phyloP scores from a whole-genome alignment of 2,329 filamentous ascomycete genomes.

The Diaporthe ampelina region DNA sequence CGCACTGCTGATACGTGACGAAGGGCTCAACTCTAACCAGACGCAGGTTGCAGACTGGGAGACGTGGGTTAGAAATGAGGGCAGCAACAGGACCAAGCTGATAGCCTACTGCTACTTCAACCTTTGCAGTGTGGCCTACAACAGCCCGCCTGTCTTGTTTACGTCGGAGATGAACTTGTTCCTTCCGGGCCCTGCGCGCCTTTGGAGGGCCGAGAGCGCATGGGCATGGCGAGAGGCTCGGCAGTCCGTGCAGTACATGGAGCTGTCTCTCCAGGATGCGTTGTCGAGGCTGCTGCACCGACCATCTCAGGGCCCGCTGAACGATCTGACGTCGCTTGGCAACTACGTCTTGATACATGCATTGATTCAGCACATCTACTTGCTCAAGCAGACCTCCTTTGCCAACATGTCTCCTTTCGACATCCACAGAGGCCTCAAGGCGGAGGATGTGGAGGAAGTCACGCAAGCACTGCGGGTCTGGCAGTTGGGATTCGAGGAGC shows the following conservation, averaged over 20 bases:
- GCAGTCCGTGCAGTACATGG: slow-evolving; percentile 63
- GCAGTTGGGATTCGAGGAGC: slow-evolving; percentile 71
- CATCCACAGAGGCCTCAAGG: slow-evolving; percentile 63
- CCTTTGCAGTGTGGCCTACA: slow-evolving; percentile 72
- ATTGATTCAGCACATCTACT: slow-evolving; percentile 79
- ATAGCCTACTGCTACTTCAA: slow-evolving; percentile 75
- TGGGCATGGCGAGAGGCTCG: slow-evolving; percentile 73
- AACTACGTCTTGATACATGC: slow-evolving; percentile 81
- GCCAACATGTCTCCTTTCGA: slow-evolving; percentile 61
- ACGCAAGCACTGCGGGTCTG: slow-evolving; percentile 69
- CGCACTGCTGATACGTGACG: slow-evolving; percentile 70
- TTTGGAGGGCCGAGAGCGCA: slow-evolving; percentile 70
- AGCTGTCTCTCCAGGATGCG: slow-evolving; percentile 69
- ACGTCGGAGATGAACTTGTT: slow-evolving; percentile 71
- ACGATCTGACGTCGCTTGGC: slow-evolving; percentile 71
- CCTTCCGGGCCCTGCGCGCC: slow-evolving; percentile 66
- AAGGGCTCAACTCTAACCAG: slow-evolving; percentile 65
- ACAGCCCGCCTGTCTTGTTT: slow-evolving; percentile 70
- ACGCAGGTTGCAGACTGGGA: slow-evolving; percentile 69
- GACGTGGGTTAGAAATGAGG: slow-evolving; percentile 70
- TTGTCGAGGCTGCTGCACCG: slow-evolving; percentile 69
- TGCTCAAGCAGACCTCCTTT: slow-evolving; percentile 74
- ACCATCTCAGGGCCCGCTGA: slow-evolving; percentile 61
- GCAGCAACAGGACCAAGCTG: slow-evolving; percentile 70
- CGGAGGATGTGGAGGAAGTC: slow-evolving; percentile 70